phyloP scores from a whole-genome alignment of 352 stramenopile genomes.

The Pythium aristosporum region DNA sequence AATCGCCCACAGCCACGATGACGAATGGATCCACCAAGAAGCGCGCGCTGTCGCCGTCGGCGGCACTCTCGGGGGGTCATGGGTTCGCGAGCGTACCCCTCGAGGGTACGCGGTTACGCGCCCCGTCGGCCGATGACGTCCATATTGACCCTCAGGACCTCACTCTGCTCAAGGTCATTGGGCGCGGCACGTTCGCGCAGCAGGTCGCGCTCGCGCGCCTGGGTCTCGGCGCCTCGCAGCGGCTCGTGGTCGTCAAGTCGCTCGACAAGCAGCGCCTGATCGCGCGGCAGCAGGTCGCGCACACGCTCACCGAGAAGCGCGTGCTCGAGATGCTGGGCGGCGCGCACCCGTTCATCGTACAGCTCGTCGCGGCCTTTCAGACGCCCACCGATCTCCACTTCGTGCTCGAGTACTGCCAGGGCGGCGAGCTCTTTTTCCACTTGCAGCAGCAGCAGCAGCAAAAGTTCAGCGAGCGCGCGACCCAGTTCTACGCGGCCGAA shows the following conservation, averaged over 20 bases:
- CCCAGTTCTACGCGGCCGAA: conserved; percentile 77
- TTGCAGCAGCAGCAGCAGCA: conserved; percentile 74
- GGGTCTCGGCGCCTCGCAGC: conserved; percentile 41
- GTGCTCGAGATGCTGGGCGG: conserved; percentile 62
- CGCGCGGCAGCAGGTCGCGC: conserved; percentile 71
- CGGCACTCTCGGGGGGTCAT: not conserved
- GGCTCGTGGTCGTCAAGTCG: conserved; percentile 80
- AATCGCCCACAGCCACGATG: not conserved
- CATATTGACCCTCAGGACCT: conserved; percentile 64
- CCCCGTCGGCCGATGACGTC: not conserved
- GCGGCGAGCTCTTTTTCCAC: conserved; percentile 85
- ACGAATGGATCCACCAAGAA: conserved; percentile 17
- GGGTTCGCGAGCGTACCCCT: conserved; percentile 6
- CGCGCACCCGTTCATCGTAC: conserved; percentile 74
- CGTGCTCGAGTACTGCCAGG: conserved; percentile 83
- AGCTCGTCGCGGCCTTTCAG: conserved; percentile 71
- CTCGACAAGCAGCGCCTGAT: conserved; percentile 76
- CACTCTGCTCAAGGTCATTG: conserved; percentile 83
- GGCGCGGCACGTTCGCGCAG: conserved; percentile 77
- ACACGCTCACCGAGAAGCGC: conserved; percentile 81
- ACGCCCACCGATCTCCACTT: conserved; percentile 79
- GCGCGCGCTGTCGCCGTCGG: conserved; percentile 26
- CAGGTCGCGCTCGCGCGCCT: conserved; percentile 70
- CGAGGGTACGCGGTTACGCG: conserved; percentile 1
- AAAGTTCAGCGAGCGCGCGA: conserved; percentile 61